Base-by-base conservation (phyloP, 805 yeast species). In the Cyberlindnera xylosilytica region DNA sequence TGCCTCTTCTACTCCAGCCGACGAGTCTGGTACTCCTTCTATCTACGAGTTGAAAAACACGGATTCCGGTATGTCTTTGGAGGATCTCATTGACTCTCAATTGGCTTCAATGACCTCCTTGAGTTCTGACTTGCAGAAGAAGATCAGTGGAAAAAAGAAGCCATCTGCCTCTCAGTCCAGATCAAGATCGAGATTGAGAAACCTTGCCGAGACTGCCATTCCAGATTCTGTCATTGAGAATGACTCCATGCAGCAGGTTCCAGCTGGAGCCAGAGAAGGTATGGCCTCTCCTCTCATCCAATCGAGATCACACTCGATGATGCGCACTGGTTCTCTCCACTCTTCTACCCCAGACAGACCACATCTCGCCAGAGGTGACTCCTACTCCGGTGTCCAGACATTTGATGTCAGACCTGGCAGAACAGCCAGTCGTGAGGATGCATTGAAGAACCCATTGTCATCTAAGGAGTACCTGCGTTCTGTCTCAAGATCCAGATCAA, bases 331-430 rank as follows among this genome's bases (percentile, higher is more conserved):
- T 17, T 30, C 9, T 11, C 16, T 17, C 4, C 20, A 30, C 2
- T 19, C 36, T 4, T 5, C 29, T 7, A 20, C 45, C 3, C 9
- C 33, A 13, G 54, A 36, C 10, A 40, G 38, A 34, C 88, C 89
- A 1, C 87, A 83, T 62, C 68, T 84, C 53, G 90, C 91, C 2
- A 70, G 85, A 47, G 93, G 91, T 28, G 90, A 83, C 49, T 79
- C 89, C 1, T 83, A 83, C 57, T 85, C 81, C 53, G 74, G 76
- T 53, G 76, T 79, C 10, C 68, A 71, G 37, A 40, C 44, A 5
- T 46, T 62, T 13, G 74, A 71, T 36, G 70, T 34, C 17, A 49
- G 58, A 45, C 39, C 51, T 2, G 58, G 60, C 23, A 53, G 60
- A 51, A 44, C 37, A 18, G 28, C 51, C 3, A 41, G 42, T 18